Evolutionary conservation across 257 asterid species (phyloP).

Genomic region (Solanum chmielewskii): DNA sequence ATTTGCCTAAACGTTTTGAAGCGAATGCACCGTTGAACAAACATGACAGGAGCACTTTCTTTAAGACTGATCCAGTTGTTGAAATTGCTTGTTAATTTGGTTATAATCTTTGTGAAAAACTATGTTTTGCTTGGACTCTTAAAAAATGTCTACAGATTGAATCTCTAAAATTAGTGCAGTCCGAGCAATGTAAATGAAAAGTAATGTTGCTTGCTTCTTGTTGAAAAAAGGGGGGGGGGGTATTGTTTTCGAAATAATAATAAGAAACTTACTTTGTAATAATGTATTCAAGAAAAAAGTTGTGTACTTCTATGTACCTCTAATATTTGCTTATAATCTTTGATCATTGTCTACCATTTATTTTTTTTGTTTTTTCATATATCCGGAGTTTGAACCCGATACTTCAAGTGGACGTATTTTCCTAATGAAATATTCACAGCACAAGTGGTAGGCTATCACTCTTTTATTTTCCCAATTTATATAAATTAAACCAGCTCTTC

Average conservation of each 20-base stretch:
- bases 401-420: background rate
- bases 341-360: background rate
- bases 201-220: background rate
- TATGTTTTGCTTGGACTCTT: background rate
- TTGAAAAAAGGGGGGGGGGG: background rate
- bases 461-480: background rate
- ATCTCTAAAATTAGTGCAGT: background rate
- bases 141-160: background rate
- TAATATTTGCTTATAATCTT: background rate
- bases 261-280: background rate
- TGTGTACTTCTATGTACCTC: background rate
- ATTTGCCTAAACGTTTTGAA: constrained; percentile 37
- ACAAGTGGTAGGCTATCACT: background rate
- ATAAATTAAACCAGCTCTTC: background rate
- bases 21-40: constrained; percentile 34
- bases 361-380: background rate
- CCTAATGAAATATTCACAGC: background rate
- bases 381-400: background rate
- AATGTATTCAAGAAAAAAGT: background rate
- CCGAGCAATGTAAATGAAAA: background rate
- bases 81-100: background rate
- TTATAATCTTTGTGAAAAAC: background rate
- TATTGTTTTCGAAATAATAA: background rate
- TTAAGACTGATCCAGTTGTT: constrained; percentile 42
- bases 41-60: constrained; percentile 49